These are phyloP conservation scores for Yarrowia sp. DNA, from an alignment of 805 yeast genomes.

Conservation along the genomic window DNA sequence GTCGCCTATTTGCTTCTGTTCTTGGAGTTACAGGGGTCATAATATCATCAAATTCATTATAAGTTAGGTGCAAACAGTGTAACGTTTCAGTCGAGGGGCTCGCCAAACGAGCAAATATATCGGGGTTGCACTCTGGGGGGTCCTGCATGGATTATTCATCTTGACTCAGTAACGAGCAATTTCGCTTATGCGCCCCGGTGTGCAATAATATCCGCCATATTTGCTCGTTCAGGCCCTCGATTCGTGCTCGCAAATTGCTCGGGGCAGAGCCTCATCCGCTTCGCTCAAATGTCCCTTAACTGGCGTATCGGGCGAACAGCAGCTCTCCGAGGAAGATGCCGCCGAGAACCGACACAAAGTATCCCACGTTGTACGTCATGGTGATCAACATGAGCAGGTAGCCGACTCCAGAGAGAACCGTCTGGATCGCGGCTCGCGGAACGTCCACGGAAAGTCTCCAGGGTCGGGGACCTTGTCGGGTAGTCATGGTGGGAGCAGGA, in stretches of 20 bases:
- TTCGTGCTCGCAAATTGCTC: constrained; percentile 6
- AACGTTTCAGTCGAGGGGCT: too few species aligned
- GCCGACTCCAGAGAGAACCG: constrained; percentile 44
- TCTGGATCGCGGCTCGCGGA: constrained; percentile 37
- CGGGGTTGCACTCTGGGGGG: background rate
- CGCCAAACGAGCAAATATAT: constrained; percentile 16
- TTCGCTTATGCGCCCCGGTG: constrained; percentile 2
- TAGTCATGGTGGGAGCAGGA: constrained; percentile 3
- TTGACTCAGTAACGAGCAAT: background rate
- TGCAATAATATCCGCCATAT: constrained; percentile 13
- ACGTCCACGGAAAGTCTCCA: constrained; percentile 39
- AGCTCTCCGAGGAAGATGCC: constrained; percentile 47
- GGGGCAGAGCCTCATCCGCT: too few species aligned
- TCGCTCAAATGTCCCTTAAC: background rate
- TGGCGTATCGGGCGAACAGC: constrained; percentile 45
- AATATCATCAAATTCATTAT: constrained; percentile 20
- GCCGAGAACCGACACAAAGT: constrained; percentile 46
- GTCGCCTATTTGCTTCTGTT: background rate
- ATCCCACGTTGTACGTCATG: constrained; percentile 48
- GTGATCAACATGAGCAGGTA: constrained; percentile 47
- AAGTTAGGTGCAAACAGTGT: constrained; percentile 9
- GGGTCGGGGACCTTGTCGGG: constrained; percentile 29
- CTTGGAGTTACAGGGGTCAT: background rate
- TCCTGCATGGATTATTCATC: constrained; percentile 1
- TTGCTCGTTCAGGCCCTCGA: background rate